A percentile compares a stretch with the other conserved stretches of the same genome.
These are phyloP conservation scores for Fusarium sp. DNA, from an alignment of 2,329 filamentous ascomycete genomes.

Conservation along the genomic window DNA sequence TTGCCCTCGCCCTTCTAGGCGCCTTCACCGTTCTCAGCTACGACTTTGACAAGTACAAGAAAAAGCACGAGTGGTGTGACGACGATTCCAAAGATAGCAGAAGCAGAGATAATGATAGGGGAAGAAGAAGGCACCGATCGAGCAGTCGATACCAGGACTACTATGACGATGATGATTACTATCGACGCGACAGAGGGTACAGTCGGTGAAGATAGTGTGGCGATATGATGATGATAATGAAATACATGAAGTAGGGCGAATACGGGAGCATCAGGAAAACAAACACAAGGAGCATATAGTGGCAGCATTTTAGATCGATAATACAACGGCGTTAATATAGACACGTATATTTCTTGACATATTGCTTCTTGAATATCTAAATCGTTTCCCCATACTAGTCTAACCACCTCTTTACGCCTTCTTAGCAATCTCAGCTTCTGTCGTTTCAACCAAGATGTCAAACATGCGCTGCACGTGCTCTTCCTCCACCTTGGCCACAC, in stretches of 20 bases:
- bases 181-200: constrained; percentile 22
- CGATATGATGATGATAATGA: constrained; percentile 13
- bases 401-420: constrained; percentile 3
- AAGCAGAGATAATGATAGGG: constrained; percentile 31
- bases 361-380: constrained; percentile 3
- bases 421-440: constrained; percentile 57
- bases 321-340: neutral
- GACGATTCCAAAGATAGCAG: neutral
- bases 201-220: constrained; percentile 10
- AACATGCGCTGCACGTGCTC: constrained; percentile 81
- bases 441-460: constrained; percentile 74
- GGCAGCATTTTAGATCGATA: constrained; percentile 3
- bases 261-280: neutral
- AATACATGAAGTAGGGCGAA: neutral
- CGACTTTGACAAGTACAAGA: constrained; percentile 48
- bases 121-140: constrained; percentile 28
- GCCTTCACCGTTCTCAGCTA: constrained; percentile 55
- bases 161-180: constrained; percentile 28
- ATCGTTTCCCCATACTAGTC: neutral
- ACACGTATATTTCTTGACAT: neutral
- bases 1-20: constrained; percentile 55
- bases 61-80: constrained; percentile 18
- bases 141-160: constrained; percentile 14
- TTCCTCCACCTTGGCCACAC: constrained; percentile 73
- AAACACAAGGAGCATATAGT: constrained; percentile 1